phyloP scores from a whole-genome alignment of 2,329 filamentous ascomycete species.

The Sporothrix brasiliensis region DNA sequence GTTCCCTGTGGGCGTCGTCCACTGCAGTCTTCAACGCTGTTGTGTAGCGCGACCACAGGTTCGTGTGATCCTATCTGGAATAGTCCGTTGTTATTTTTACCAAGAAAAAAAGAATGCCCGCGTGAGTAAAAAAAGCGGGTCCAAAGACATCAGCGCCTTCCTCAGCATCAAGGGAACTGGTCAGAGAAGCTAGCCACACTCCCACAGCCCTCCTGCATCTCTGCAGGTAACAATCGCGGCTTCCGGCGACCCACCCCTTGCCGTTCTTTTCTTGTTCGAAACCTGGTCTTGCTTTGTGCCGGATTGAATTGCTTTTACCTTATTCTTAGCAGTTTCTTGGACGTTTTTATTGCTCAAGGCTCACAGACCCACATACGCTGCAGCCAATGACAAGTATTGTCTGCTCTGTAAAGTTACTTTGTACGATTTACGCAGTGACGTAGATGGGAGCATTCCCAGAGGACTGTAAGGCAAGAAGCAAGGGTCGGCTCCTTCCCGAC shows the following conservation, averaged over 20 bases:
- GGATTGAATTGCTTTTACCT: slow-evolving; percentile 16
- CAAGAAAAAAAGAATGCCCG: slow-evolving; percentile 9
- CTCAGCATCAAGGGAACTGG: neutral
- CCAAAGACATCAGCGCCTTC: slow-evolving; percentile 2
- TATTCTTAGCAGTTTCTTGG: slow-evolving; percentile 24
- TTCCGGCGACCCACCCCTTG: slow-evolving; percentile 7
- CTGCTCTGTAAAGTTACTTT: slow-evolving; percentile 6
- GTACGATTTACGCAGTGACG: slow-evolving; percentile 14
- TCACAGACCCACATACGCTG: neutral
- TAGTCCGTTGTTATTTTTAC: slow-evolving; percentile 15
- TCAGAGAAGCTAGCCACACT: neutral
- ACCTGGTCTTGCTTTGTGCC: neutral
- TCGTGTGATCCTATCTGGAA: slow-evolving; percentile 17
- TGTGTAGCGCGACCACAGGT: neutral
- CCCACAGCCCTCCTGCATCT: neutral
- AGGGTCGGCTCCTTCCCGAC: slow-evolving; percentile 26
- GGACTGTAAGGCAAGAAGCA: neutral
- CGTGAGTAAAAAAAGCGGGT: slow-evolving; percentile 29
- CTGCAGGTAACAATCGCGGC: neutral
- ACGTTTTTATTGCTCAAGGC: slow-evolving; percentile 23
- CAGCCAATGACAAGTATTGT: slow-evolving; percentile 16
- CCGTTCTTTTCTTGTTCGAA: neutral
- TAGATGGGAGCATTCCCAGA: neutral
- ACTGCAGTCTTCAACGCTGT: neutral
- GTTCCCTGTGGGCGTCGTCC: neutral